Evolutionary conservation across 2,329 filamentous ascomycete species (phyloP).

Genomic region (Fusarium redolens): DNA sequence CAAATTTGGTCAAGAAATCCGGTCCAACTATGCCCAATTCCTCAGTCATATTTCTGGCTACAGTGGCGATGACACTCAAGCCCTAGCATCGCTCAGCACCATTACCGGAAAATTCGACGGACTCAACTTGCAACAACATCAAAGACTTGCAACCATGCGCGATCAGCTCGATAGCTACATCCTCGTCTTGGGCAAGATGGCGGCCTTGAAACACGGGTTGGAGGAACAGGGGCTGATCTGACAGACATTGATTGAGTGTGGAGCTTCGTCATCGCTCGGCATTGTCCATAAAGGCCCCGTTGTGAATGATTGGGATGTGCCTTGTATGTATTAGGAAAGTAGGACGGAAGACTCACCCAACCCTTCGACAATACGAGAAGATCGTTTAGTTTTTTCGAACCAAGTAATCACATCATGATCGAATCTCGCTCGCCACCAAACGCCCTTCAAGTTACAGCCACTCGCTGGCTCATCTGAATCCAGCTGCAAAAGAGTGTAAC

Average conservation of each 20-base stretch:
- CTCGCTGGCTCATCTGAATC: neutral
- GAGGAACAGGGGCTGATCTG: neutral
- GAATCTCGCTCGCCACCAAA: no score
- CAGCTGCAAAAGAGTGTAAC: neutral
- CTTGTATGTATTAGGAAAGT: no score
- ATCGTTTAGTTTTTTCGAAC: neutral
- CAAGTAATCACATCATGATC: neutral
- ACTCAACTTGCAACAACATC: neutral
- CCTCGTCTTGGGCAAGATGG: neutral
- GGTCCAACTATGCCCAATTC: neutral
- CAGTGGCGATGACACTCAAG: neutral
- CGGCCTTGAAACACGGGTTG: neutral
- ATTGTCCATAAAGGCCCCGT: neutral
- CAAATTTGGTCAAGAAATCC: neutral
- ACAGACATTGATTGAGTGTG: neutral
- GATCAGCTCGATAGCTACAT: neutral
- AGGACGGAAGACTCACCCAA: no score
- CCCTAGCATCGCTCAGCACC: neutral
- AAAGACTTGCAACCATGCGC: neutral
- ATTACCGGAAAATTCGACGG: neutral
- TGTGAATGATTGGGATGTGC: no score
- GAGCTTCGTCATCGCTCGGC: neutral
- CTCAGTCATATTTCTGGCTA: neutral
- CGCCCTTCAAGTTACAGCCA: neutral
- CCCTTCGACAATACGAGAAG: no score